Percentiles rank a stretch among this genome's conserved stretches.
Evolutionary conservation across 1,284 basidiomycete genomes (phyloP).

Genomic region (Rhodotorula sp.): DNA sequence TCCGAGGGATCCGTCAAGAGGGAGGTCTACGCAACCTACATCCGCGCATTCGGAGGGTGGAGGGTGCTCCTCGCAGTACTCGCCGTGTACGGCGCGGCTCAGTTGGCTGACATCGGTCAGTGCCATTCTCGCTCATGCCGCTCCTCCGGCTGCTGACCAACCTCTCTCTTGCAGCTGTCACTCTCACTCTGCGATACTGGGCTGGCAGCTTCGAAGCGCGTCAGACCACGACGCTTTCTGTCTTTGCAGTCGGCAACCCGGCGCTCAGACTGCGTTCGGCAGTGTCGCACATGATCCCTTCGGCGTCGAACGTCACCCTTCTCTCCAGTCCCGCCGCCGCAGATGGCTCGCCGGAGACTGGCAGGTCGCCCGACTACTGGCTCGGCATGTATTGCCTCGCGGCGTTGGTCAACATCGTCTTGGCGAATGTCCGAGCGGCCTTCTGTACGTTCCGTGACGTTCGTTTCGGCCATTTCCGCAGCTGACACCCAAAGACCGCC

Average conservation of each 20-base stretch:
- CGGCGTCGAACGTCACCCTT: neutral
- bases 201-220: conserved; percentile 34
- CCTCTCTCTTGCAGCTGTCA: conserved; percentile 13
- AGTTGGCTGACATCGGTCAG: conserved; percentile 38
- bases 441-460: conserved; percentile 22
- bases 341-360: neutral
- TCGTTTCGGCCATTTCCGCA: no score
- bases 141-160: neutral
- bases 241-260: neutral
- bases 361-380: conserved; percentile 35
- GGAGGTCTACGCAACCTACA: conserved; percentile 38
- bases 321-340: neutral
- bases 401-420: conserved; percentile 29
- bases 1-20: conserved; percentile 32
- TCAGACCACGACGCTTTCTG: conserved; percentile 1
- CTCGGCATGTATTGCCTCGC: conserved; percentile 39
- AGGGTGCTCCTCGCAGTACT: conserved; percentile 20
- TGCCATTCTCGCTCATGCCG: neutral
- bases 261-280: no score
- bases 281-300: neutral
- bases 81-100: conserved; percentile 33
- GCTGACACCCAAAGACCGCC: neutral
- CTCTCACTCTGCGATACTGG: conserved; percentile 40
- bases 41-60: conserved; percentile 37
- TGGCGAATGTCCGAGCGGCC: conserved; percentile 28